phyloP scores from a whole-genome alignment of 1,284 basidiomycete genomes.

The Puccinia polysora region DNA sequence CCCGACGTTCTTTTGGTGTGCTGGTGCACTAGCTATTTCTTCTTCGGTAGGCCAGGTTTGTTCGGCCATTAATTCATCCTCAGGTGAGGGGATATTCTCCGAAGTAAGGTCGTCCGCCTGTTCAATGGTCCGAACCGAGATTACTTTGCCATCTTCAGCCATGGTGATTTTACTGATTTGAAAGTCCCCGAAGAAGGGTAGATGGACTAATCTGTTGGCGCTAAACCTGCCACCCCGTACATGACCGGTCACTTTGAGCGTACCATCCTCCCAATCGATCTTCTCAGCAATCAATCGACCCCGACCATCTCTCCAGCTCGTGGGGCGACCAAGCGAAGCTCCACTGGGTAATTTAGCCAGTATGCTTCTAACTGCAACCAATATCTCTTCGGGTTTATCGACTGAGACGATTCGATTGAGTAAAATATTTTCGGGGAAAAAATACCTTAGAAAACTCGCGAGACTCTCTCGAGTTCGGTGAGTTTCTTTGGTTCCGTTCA shows the following conservation, averaged over 20 bases:
- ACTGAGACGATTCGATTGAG: slow-evolving; percentile 48
- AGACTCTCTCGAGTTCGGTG: slow-evolving; percentile 71
- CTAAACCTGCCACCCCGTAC: slow-evolving; percentile 74
- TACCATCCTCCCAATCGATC: slow-evolving; percentile 52
- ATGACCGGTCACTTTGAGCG: slow-evolving; percentile 72
- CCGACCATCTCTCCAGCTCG: slow-evolving; percentile 61
- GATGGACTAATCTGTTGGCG: slow-evolving; percentile 78
- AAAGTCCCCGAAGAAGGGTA: slow-evolving; percentile 86
- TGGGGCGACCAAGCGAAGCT: slow-evolving; percentile 70
- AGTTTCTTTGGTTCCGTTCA: slow-evolving; percentile 24
- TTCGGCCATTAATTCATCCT: slow-evolving; percentile 83
- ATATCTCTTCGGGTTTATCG: slow-evolving; percentile 59
- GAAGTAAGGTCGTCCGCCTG: slow-evolving; percentile 82
- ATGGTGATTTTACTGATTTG: slow-evolving; percentile 66
- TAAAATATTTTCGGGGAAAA: slow-evolving; percentile 66
- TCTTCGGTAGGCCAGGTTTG: slow-evolving; percentile 99
- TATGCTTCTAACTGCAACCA: slow-evolving; percentile 62
- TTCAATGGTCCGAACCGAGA: slow-evolving; percentile 59
- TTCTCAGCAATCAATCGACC: slow-evolving; percentile 48
- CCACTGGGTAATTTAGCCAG: slow-evolving; percentile 54
- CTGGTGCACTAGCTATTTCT: slow-evolving; percentile 66
- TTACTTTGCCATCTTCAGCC: slow-evolving; percentile 1
- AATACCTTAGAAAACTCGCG: slow-evolving; percentile 88
- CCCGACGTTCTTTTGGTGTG: slow-evolving; percentile 54
- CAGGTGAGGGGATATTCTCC: slow-evolving; percentile 64